Conservation (phyloP, 192 early-diverging fungal species). For the Gonapodya prolifera region DNA sequence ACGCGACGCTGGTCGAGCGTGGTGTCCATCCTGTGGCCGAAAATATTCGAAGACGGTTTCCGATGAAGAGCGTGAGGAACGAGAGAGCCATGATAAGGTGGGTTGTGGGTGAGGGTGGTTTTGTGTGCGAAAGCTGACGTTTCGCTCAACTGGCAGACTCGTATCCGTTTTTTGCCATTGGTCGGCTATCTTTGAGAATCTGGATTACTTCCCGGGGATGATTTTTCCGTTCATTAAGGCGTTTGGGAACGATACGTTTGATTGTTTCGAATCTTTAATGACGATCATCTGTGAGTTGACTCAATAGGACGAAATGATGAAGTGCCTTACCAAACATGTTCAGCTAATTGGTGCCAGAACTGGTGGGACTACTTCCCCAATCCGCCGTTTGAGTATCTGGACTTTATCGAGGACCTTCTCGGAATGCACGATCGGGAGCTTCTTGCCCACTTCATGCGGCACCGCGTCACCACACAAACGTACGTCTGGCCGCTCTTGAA, state of each 20-base stretch:
- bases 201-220: slow-evolving; percentile 44
- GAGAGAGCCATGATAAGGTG: slow-evolving; percentile 32
- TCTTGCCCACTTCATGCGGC: slow-evolving; percentile 25
- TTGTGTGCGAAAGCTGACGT: neutral
- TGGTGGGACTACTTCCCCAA: slow-evolving; percentile 60
- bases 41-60: slow-evolving; percentile 29
- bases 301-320: neutral
- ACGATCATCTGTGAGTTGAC: slow-evolving; percentile 30
- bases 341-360: slow-evolving; percentile 52
- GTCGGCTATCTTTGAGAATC: slow-evolving; percentile 43
- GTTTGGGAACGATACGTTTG: slow-evolving; percentile 36
- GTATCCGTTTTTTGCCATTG: slow-evolving; percentile 40
- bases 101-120: neutral
- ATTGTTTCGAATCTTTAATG: slow-evolving; percentile 36
- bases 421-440: slow-evolving; percentile 33
- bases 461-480: slow-evolving; percentile 25
- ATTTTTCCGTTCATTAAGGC: slow-evolving; percentile 46
- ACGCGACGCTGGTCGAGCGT: slow-evolving; percentile 32
- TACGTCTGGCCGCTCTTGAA: slow-evolving; percentile 39
- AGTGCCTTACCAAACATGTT: slow-evolving; percentile 1
- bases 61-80: slow-evolving; percentile 31
- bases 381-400: slow-evolving; percentile 41
- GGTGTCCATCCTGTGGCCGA: slow-evolving; percentile 25
- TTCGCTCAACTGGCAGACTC: slow-evolving; percentile 13
- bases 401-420: slow-evolving; percentile 33